Base-by-base conservation (phyloP, 805 yeast genomes). In the Metschnikowia sp. region DNA sequence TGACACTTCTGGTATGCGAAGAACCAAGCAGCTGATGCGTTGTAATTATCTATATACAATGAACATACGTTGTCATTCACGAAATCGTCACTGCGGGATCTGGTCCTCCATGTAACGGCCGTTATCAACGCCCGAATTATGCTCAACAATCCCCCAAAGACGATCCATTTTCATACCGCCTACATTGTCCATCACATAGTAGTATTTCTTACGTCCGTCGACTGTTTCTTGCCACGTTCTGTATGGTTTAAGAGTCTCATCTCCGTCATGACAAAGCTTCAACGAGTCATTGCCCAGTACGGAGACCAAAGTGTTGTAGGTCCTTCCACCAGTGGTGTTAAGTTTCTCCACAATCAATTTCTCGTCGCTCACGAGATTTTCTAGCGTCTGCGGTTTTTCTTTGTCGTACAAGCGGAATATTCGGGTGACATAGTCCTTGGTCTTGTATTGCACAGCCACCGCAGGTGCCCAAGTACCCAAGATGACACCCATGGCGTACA, bases 161-260 rank as follows among this genome's bases (percentile, higher is more conserved):
- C 96, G 69, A 57, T 88, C 94, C 96, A 88, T 88, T 53, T 81
- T 80, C 61, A 86, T 68, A 2, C 95, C 95, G 2, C 96, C 94
- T 38, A 85, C 70, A 53, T 87, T 84, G 58, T 88, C 95, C 12
- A 75, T 78, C 2, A 88, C 77, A 57, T 81, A 85, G 61, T 71
- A 81, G 13, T 66, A 62, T 40, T 77, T 68, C 9, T 64, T 61
- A 4, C 57, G 53, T 1, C 69, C 68, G 6, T 70, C 53, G 29
- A 64, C 66, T 11, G 56, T 55, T 37, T 75, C 76, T 32, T 68
- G 61, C 73, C 82, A 70, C 6, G 66, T 54, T 12, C 62, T 53
- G 45, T 68, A 67, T 10, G 73, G 67, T 4, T 52, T 42, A 29
- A 64, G 45, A 45, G 48, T 31, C 42, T 55, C 33, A 35, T 37